A percentile compares a stretch with the other conserved stretches of the same genome.
Evolutionary conservation across 768 basidiomycete species (phyloP).

Genomic region (Grammothele lineata): DNA sequence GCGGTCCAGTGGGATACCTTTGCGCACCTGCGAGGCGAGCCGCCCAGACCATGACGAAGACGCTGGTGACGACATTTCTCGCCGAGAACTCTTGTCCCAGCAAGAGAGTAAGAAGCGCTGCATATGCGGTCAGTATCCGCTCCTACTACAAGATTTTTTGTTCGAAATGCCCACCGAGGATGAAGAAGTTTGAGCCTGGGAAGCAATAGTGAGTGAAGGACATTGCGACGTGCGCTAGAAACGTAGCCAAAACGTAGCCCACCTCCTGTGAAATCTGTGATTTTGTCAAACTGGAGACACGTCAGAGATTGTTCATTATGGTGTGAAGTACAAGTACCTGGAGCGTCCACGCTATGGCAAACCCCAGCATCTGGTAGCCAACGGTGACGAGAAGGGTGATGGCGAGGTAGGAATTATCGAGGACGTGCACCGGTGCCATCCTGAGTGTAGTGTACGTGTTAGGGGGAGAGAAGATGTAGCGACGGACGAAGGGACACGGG

Average conservation of each 20-base stretch:
- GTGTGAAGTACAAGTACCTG: conserved; percentile 28
- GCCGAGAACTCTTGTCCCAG: conserved; percentile 58
- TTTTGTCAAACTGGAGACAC: conserved; percentile 57
- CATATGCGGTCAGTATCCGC: neutral
- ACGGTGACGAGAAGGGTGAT: conserved; percentile 49
- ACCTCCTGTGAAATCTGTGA: conserved; percentile 67
- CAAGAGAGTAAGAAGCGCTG: conserved; percentile 58
- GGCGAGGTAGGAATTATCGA: conserved; percentile 47
- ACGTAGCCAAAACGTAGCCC: conserved; percentile 9
- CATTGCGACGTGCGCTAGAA: neutral
- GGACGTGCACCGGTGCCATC: conserved; percentile 34
- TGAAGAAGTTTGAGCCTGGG: conserved; percentile 61
- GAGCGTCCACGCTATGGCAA: conserved; percentile 66
- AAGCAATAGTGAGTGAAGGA: neutral
- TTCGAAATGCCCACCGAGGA: conserved; percentile 50
- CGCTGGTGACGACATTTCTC: conserved; percentile 51
- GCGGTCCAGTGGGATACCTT: conserved; percentile 3
- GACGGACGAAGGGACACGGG: neutral
- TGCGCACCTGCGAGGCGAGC: conserved; percentile 45
- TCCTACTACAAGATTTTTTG: neutral
- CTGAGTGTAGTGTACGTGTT: neutral
- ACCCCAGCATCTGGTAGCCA: conserved; percentile 55
- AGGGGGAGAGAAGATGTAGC: neutral
- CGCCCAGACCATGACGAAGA: conserved; percentile 69
- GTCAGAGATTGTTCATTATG: neutral